Percentiles rank a stretch among this genome's conserved stretches.
phyloP scores from a whole-genome alignment of 176 grass and related monocot species.

The Carex parvula region DNA sequence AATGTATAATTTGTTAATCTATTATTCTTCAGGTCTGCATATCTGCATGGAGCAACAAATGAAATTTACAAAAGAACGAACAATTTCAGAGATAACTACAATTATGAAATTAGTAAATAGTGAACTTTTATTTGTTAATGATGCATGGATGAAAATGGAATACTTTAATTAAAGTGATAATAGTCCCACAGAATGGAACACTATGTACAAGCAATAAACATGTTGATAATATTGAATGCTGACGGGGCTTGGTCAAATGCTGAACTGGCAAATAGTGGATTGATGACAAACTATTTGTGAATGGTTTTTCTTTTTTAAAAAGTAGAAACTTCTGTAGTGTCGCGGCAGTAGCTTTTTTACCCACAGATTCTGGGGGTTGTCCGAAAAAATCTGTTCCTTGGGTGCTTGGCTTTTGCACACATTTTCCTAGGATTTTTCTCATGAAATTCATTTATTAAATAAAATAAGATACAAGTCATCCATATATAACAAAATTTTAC shows the following conservation, averaged over 20 bases:
- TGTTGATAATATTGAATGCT: too few species aligned
- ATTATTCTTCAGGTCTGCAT: constrained; percentile 98
- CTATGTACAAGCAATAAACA: too few species aligned
- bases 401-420: not conserved
- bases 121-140: not conserved
- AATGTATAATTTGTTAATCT: constrained; percentile 91
- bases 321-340: too few species aligned
- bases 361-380: not conserved
- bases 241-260: too few species aligned
- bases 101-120: not conserved
- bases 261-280: too few species aligned
- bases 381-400: not conserved
- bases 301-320: too few species aligned
- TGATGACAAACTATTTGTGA: too few species aligned
- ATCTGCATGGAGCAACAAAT: constrained; percentile 46
- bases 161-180: not conserved
- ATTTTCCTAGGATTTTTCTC: not conserved
- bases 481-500: not conserved
- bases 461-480: not conserved
- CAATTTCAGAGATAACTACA: not conserved
- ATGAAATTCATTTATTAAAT: not conserved
- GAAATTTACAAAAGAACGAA: not conserved
- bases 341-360: too few species aligned
- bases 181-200: not conserved
- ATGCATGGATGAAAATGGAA: not conserved